Conservation (phyloP, 2,329 filamentous ascomycete species). For the Exophiala sp. region DNA sequence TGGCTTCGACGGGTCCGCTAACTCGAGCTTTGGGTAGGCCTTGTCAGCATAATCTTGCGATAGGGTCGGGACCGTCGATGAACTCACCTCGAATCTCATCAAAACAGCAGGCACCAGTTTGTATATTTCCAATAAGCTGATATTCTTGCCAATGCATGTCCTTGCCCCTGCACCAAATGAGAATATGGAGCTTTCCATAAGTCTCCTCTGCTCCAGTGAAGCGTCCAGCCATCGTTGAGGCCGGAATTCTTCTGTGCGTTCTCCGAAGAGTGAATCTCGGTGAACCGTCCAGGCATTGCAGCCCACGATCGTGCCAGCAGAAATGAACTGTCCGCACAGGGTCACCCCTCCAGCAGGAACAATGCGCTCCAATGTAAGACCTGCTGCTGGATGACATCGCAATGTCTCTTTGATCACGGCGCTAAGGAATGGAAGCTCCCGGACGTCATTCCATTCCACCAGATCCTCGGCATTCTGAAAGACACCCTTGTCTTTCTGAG, state of each 20-base stretch:
- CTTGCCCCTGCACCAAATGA: slow-evolving; percentile 51
- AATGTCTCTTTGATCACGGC: slow-evolving; percentile 29
- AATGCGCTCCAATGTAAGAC: slow-evolving; percentile 68
- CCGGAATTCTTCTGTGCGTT: slow-evolving; percentile 46
- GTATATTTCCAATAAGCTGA: slow-evolving; percentile 28
- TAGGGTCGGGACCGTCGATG: too few species aligned
- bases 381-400: slow-evolving; percentile 61
- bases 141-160: slow-evolving; percentile 36
- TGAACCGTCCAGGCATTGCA: slow-evolving; percentile 58
- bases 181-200: slow-evolving; percentile 45
- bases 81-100: slow-evolving; percentile 18
- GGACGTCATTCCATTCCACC: slow-evolving; percentile 21
- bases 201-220: slow-evolving; percentile 38
- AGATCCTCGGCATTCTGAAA: slow-evolving; percentile 2
- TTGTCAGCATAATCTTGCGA: neutral
- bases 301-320: slow-evolving; percentile 68
- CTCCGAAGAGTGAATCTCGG: slow-evolving; percentile 40
- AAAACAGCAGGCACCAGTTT: slow-evolving; percentile 28
- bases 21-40: slow-evolving; percentile 6
- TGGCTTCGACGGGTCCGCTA: slow-evolving; percentile 12
- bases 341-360: slow-evolving; percentile 61
- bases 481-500: slow-evolving; percentile 6
- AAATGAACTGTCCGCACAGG: slow-evolving; percentile 63
- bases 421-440: slow-evolving; percentile 32
- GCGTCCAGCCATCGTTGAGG: slow-evolving; percentile 63